These are phyloP conservation scores for Sporodiniella umbellata DNA, from an alignment of 371 early-diverging fungal species.

Conservation along the genomic window DNA sequence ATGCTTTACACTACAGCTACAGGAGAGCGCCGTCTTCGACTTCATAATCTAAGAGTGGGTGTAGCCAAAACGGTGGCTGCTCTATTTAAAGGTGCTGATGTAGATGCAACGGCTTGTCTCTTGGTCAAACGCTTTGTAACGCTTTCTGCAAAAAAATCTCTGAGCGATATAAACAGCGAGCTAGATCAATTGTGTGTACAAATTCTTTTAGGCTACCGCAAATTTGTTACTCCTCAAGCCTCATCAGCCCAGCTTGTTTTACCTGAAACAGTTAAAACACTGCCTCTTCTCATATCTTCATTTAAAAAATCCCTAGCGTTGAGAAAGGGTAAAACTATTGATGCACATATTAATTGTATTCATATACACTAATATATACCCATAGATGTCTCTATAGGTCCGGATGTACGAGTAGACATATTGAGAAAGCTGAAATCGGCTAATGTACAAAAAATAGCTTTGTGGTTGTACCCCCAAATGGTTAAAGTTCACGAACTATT, in stretches of 20 bases:
- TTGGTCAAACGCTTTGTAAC: conserved; percentile 76
- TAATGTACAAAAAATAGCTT: conserved; percentile 64
- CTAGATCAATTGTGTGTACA: conserved; percentile 80
- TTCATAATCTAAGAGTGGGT: conserved; percentile 84
- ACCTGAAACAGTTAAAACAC: conserved; percentile 89
- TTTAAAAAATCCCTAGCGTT: conserved; percentile 79
- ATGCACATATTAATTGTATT: too few relatives aligned
- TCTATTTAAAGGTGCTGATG: conserved; percentile 88
- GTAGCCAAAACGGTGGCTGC: conserved; percentile 73
- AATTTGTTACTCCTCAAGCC: conserved; percentile 78
- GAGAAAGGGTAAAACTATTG: too few relatives aligned
- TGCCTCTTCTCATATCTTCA: conserved; percentile 78
- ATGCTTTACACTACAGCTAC: conserved; percentile 86
- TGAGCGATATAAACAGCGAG: conserved; percentile 74
- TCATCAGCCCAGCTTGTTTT: conserved; percentile 89
- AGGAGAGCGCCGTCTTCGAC: conserved; percentile 90
- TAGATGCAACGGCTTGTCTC: conserved; percentile 88
- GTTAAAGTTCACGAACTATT: conserved; percentile 31
- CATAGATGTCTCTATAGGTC: conserved; percentile 52
- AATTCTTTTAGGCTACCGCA: conserved; percentile 84
- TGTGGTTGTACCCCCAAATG: conserved; percentile 85
- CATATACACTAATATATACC: too few relatives aligned
- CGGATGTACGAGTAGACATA: conserved; percentile 75
- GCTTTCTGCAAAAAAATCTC: conserved; percentile 58
- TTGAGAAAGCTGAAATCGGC: conserved; percentile 76